Conservation (phyloP, 2,329 filamentous ascomycete species). For the Ceratocystis harringtonii region DNA sequence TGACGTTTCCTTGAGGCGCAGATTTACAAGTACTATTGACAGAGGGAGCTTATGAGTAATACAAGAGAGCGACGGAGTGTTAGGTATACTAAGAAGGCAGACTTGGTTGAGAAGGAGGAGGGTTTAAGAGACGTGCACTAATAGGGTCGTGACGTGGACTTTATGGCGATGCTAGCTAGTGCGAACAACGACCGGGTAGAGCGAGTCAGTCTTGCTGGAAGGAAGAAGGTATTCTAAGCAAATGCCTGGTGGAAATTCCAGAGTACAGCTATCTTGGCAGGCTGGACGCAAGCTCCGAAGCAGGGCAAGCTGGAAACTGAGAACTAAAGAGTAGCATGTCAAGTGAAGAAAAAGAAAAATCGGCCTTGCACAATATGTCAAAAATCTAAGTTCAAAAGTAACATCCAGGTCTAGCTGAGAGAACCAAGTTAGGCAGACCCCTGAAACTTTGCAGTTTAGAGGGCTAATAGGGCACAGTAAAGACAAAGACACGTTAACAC, state of each 20-base stretch:
- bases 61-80: not conserved
- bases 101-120: too few relatives aligned
- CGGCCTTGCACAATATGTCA: not conserved
- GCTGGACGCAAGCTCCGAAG: too few relatives aligned
- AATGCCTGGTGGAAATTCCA: not conserved
- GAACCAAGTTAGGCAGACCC: not conserved
- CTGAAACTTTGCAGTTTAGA: not conserved
- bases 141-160: too few relatives aligned
- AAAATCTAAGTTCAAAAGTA: too few relatives aligned
- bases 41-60: not conserved
- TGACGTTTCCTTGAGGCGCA: not conserved
- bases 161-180: too few relatives aligned
- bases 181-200: too few relatives aligned
- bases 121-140: too few relatives aligned
- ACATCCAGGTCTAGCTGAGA: not conserved
- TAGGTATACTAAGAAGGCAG: not conserved
- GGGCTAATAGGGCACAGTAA: too few relatives aligned
- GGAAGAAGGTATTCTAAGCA: not conserved
- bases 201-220: too few relatives aligned
- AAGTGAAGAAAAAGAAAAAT: not conserved
- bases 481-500: not conserved
- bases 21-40: not conserved
- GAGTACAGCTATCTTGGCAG: not conserved
- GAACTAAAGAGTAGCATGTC: not conserved
- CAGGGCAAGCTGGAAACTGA: not conserved